A percentile compares a stretch with the other conserved stretches of the same genome.
phyloP scores from a whole-genome alignment of 108 stramenopile genomes.

The Nitzschia inconspicua region DNA sequence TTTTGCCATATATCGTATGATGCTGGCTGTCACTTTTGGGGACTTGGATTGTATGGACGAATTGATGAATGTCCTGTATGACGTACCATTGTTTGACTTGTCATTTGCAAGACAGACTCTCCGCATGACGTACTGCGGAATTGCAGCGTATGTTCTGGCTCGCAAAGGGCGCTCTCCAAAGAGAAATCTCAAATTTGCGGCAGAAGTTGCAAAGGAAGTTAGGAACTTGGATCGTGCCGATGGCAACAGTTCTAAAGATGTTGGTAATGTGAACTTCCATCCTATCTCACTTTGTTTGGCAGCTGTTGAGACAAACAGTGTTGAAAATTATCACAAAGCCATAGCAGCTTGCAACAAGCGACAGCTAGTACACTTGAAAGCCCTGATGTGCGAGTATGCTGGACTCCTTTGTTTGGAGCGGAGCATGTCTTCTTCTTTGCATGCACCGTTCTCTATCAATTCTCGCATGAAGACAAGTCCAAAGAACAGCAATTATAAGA shows the following conservation, averaged over 20 bases:
- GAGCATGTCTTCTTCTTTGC: no score
- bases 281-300: conserved; percentile 21
- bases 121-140: conserved; percentile 20
- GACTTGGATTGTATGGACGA: conserved; percentile 20
- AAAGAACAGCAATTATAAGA: no score
- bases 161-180: no score
- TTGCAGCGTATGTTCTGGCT: conserved; percentile 16
- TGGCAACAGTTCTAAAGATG: neutral
- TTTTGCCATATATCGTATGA: conserved; percentile 18
- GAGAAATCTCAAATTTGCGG: conserved; percentile 16
- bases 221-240: no score
- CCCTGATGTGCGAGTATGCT: conserved; percentile 34
- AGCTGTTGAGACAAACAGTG: conserved; percentile 21
- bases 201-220: no score
- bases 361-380: conserved; percentile 20
- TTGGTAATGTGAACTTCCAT: conserved; percentile 25
- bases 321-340: conserved; percentile 15
- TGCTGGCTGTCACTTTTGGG: conserved; percentile 32
- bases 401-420: conserved; percentile 12
- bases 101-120: conserved; percentile 13
- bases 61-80: conserved; percentile 21
- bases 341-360: conserved; percentile 18
- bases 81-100: conserved; percentile 28
- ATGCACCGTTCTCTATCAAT: no score
- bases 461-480: no score